Conservation (phyloP, 441 rosid genomes). For the Euphorbia schlechtendalii region DNA sequence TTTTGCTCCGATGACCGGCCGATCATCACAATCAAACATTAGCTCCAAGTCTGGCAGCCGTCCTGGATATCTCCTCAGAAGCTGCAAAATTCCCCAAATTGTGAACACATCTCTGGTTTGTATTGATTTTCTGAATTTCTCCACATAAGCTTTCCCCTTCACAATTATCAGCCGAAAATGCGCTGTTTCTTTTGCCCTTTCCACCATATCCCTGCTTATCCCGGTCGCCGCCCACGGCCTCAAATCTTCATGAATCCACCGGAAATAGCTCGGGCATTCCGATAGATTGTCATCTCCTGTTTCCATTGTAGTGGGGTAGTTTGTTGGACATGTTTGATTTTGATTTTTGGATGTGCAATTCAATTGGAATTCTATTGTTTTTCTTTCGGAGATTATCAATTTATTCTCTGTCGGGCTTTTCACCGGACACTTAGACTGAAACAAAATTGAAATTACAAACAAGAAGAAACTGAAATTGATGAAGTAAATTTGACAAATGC, state of each 20-base stretch:
- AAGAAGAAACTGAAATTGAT: not conserved
- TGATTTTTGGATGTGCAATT: conserved; percentile 25
- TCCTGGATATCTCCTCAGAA: conserved; percentile 64
- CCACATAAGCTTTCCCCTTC: conserved; percentile 44
- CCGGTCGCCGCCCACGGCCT: conserved; percentile 66
- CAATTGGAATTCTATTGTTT: conserved; percentile 23
- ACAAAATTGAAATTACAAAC: not conserved
- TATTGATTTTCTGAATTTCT: conserved; percentile 46
- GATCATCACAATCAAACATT: conserved; percentile 67
- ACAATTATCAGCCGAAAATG: conserved; percentile 53
- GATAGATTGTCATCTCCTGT: conserved; percentile 22
- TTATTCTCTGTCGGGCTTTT: not conserved
- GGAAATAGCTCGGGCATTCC: conserved; percentile 58
- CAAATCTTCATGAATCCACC: conserved; percentile 82
- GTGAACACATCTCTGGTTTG: conserved; percentile 62
- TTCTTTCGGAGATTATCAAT: not conserved
- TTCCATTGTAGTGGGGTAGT: conserved; percentile 15
- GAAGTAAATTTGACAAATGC: not conserved
- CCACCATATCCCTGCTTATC: conserved; percentile 63
- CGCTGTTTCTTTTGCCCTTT: conserved; percentile 40
- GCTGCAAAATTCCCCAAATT: conserved; percentile 69
- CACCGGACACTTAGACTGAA: conserved; percentile 9
- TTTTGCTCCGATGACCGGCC: conserved; percentile 37
- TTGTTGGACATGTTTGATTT: conserved; percentile 31
- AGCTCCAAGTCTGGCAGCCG: conserved; percentile 68